Percentiles rank a stretch among this genome's conserved stretches.
Evolutionary conservation across 2,329 filamentous ascomycete species (phyloP).

Genomic region (Fusarium sp.): DNA sequence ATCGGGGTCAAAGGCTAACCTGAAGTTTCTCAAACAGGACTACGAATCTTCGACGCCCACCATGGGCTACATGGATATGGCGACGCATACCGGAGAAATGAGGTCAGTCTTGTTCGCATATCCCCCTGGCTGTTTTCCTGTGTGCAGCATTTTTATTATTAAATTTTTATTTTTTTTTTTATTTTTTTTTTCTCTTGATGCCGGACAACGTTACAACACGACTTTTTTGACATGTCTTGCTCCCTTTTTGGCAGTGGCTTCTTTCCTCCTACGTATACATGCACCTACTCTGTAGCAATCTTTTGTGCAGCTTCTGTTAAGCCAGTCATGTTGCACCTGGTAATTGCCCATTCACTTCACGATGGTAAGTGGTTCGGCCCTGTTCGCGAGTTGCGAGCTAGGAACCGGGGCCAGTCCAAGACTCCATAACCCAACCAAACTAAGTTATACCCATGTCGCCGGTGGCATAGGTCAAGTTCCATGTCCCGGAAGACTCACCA

Average conservation of each 20-base stretch:
- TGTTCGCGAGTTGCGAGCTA: constrained; percentile 38
- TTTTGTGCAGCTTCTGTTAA: neutral
- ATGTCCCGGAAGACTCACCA: constrained; percentile 4
- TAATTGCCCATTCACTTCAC: neutral
- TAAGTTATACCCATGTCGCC: constrained; percentile 28
- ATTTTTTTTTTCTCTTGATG: neutral
- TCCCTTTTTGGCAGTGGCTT: neutral
- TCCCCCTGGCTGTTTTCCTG: constrained; percentile 29
- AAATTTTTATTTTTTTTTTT: no score
- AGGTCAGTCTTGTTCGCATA: constrained; percentile 59
- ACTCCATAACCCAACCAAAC: constrained; percentile 7
- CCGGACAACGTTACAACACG: neutral
- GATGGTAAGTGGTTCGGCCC: constrained; percentile 24
- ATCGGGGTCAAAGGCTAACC: constrained; percentile 38
- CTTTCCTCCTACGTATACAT: neutral
- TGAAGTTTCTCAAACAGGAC: constrained; percentile 58
- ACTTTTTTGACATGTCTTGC: neutral
- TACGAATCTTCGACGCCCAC: constrained; percentile 67
- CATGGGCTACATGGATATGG: constrained; percentile 67
- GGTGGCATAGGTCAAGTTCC: constrained; percentile 22
- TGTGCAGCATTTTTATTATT: neutral
- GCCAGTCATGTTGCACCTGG: constrained; percentile 2
- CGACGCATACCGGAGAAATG: constrained; percentile 63
- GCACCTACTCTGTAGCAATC: neutral
- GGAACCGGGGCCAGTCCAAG: constrained; percentile 15